phyloP scores from a whole-genome alignment of 2,329 filamentous ascomycete genomes.

The Dothiorella sarmentorum region DNA sequence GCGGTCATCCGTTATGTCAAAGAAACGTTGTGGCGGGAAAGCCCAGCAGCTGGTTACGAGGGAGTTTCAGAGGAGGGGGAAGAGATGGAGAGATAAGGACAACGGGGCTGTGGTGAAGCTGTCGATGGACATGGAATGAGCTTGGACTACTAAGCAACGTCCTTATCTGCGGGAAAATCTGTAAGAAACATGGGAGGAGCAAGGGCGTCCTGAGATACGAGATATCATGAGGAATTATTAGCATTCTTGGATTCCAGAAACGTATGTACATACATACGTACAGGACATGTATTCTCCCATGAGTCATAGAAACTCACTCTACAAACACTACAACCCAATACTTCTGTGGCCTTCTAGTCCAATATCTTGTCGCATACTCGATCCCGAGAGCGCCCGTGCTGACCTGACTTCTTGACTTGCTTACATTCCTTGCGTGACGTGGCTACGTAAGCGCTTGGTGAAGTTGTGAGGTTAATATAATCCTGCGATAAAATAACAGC shows the following conservation, averaged over 20 bases:
- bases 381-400: not conserved
- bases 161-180: too few species aligned
- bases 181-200: too few species aligned
- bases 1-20: not conserved
- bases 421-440: not conserved
- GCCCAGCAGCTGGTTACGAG: not conserved
- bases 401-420: not conserved
- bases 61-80: not conserved
- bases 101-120: not conserved
- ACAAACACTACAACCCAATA: too few species aligned
- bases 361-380: too few species aligned
- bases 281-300: too few species aligned
- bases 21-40: not conserved
- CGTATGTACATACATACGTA: too few species aligned
- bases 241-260: too few species aligned
- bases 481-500: not conserved
- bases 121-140: not conserved
- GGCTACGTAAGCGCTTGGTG: conserved; percentile 5
- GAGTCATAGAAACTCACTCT: too few species aligned
- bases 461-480: not conserved
- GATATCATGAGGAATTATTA: too few species aligned
- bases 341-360: too few species aligned
- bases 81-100: not conserved
- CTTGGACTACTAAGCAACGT: not conserved
- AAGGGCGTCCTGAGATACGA: too few species aligned